These are phyloP conservation scores for Hypoxylon sp. DNA, from an alignment of 2,329 filamentous ascomycete species.

Conservation along the genomic window DNA sequence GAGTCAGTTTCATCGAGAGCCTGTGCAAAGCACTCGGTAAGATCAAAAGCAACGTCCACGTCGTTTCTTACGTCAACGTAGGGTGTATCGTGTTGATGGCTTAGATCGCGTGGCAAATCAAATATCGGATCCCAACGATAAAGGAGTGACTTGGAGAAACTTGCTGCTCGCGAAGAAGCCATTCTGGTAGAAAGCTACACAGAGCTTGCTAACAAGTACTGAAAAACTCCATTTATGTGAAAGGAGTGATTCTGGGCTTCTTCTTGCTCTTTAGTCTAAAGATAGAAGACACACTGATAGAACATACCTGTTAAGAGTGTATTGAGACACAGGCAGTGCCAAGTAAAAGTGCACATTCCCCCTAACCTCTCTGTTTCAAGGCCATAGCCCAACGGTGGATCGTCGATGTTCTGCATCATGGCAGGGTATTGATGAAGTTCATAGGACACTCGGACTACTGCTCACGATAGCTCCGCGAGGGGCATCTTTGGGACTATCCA, in stretches of 20 bases:
- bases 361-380: background rate
- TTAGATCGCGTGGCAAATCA: constrained; percentile 9
- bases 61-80: constrained; percentile 5
- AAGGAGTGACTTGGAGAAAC: constrained; percentile 5
- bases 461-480: background rate
- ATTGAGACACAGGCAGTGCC: background rate
- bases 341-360: constrained; percentile 15
- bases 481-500: background rate
- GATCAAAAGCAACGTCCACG: background rate
- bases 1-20: constrained; percentile 16
- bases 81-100: constrained; percentile 6
- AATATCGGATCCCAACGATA: constrained; percentile 29
- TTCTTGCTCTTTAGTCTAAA: background rate
- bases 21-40: constrained; percentile 10
- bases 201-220: background rate
- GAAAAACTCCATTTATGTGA: background rate
- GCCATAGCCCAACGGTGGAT: background rate
- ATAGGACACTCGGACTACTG: background rate
- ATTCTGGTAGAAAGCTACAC: constrained; percentile 1
- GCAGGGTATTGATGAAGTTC: constrained; percentile 1
- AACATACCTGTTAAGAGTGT: background rate
- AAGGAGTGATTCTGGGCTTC: background rate
- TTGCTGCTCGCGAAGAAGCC: constrained; percentile 3
- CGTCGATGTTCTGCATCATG: background rate
- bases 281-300: background rate